phyloP scores from a whole-genome alignment of 2,329 filamentous ascomycete genomes.

The Hymenoscyphus scutula region DNA sequence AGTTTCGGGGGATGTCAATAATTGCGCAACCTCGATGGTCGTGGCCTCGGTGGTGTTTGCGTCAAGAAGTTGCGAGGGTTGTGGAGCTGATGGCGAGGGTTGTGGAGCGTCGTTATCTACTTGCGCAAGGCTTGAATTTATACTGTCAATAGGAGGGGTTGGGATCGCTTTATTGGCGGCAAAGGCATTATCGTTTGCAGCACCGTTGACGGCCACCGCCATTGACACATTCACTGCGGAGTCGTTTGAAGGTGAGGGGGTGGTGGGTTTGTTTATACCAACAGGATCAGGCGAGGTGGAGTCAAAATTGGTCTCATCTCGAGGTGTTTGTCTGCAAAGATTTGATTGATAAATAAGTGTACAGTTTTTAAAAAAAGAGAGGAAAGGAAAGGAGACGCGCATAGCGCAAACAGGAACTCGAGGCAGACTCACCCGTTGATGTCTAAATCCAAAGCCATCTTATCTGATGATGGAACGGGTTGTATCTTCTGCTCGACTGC shows the following conservation, averaged over 20 bases:
- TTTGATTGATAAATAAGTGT: slow-evolving; percentile 37
- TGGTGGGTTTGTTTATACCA: slow-evolving; percentile 16
- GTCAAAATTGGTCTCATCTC: slow-evolving; percentile 32
- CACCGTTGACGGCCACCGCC: slow-evolving; percentile 26
- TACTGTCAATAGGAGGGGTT: slow-evolving; percentile 12
- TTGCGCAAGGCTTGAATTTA: slow-evolving; percentile 18
- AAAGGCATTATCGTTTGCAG: slow-evolving; percentile 29
- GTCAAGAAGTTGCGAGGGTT: slow-evolving; percentile 23
- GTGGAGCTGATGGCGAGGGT: slow-evolving; percentile 17
- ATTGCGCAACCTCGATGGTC: slow-evolving; percentile 21
- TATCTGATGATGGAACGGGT: slow-evolving; percentile 45
- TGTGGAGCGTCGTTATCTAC: slow-evolving; percentile 9
- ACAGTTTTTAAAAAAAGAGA: slow-evolving; percentile 28
- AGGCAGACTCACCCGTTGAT: slow-evolving; percentile 58
- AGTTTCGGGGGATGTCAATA: slow-evolving; percentile 19
- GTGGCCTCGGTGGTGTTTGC: slow-evolving; percentile 19
- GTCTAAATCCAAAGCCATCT: slow-evolving; percentile 51
- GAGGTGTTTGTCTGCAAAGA: slow-evolving; percentile 33
- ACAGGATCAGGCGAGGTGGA: slow-evolving; percentile 23
- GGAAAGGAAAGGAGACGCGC: slow-evolving; percentile 14
- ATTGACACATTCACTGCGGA: slow-evolving; percentile 10
- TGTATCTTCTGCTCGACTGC: slow-evolving; percentile 50
- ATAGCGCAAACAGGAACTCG: slow-evolving; percentile 29
- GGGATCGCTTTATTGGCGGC: slow-evolving; percentile 32
- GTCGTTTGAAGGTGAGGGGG: slow-evolving; percentile 17